These are phyloP conservation scores for Grosmannia penicillata DNA, from an alignment of 2,329 filamentous ascomycete genomes.

Conservation along the genomic window DNA sequence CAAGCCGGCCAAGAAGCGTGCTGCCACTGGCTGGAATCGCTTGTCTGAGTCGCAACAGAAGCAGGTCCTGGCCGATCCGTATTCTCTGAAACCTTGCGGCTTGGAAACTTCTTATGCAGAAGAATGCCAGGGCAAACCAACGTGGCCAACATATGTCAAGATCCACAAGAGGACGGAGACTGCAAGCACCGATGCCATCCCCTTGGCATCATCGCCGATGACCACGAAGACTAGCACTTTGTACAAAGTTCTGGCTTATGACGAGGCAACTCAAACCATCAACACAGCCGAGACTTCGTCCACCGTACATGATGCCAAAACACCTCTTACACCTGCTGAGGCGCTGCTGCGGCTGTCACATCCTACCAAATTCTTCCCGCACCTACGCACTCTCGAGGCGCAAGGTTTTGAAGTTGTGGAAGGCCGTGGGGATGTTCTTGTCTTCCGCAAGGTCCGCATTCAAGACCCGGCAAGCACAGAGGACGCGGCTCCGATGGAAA, in stretches of 20 bases:
- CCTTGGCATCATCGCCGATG: neutral
- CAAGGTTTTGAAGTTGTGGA: conserved; percentile 55
- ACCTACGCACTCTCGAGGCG: conserved; percentile 41
- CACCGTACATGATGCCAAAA: conserved; percentile 29
- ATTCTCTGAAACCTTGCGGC: conserved; percentile 30
- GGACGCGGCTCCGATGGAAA: no score
- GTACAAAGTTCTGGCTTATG: conserved; percentile 55
- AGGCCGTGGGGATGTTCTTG: conserved; percentile 45
- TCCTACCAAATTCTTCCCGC: conserved; percentile 49
- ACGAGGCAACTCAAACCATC: conserved; percentile 41
- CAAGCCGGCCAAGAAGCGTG: conserved; percentile 10
- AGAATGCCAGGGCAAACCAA: conserved; percentile 22
- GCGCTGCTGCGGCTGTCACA: conserved; percentile 45
- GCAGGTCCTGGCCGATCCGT: conserved; percentile 12
- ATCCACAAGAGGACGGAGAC: conserved; percentile 1
- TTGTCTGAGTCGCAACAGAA: conserved; percentile 3
- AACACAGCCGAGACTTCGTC: conserved; percentile 46
- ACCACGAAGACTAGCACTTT: no score
- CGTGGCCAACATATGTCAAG: conserved; percentile 22
- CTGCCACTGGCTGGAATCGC: neutral
- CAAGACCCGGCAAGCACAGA: conserved; percentile 10
- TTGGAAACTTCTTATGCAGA: conserved; percentile 31
- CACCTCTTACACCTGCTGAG: conserved; percentile 40
- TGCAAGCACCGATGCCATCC: neutral
- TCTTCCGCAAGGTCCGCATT: conserved; percentile 46